Percentiles rank a stretch among this genome's conserved stretches.
phyloP scores from a whole-genome alignment of 257 asterid genomes.

The Przewalskia tangutica region DNA sequence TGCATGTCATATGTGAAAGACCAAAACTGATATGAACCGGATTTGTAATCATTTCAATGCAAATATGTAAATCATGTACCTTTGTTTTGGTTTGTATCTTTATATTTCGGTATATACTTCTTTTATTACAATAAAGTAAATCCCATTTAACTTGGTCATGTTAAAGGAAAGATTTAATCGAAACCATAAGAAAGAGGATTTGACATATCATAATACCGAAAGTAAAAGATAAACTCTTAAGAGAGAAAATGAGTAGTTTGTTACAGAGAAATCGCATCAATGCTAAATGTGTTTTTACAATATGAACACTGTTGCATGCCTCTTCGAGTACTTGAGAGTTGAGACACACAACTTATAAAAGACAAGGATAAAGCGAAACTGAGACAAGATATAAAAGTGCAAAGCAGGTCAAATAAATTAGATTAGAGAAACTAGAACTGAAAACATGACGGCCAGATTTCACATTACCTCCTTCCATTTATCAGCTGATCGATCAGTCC shows the following conservation, averaged over 20 bases:
- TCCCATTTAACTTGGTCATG: background rate
- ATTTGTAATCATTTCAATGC: background rate
- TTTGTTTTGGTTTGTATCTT: too few species aligned
- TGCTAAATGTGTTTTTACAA: background rate
- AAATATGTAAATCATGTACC: too few species aligned
- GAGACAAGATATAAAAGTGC: background rate
- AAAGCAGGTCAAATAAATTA: background rate
- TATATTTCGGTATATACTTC: too few species aligned
- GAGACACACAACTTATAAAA: background rate
- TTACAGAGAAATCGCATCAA: background rate
- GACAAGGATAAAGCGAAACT: background rate
- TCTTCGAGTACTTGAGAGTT: background rate
- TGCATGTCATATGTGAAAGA: background rate
- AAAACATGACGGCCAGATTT: background rate
- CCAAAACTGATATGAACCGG: background rate
- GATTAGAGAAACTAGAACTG: background rate
- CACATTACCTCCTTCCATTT: constrained; percentile 58
- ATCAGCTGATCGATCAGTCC: constrained; percentile 45
- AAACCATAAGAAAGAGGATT: background rate
- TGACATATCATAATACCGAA: background rate
- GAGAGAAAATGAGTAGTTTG: background rate
- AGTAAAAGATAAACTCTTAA: background rate
- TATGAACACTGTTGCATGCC: background rate
- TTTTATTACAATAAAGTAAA: background rate
- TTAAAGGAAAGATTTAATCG: background rate